These are phyloP conservation scores for Conidiobolus coronatus DNA, from an alignment of 371 early-diverging fungal genomes.

Conservation along the genomic window DNA sequence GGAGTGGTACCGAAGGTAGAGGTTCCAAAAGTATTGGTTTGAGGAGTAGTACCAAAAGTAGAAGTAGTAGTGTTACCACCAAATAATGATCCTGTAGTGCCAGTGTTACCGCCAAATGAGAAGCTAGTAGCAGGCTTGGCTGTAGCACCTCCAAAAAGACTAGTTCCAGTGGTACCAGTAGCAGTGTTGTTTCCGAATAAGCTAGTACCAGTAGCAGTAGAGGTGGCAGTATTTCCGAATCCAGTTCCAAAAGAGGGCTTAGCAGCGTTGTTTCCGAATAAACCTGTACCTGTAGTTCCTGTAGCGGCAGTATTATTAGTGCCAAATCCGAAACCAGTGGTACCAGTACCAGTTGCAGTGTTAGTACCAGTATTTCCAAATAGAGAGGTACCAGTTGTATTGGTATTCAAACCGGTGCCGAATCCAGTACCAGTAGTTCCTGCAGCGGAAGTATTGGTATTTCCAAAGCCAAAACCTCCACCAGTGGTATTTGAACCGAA, in stretches of 20 bases:
- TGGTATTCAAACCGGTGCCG: conserved; percentile 6
- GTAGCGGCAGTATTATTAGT: not conserved
- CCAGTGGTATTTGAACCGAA: not conserved
- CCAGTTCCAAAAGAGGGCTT: conserved; percentile 11
- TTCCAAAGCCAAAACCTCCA: not conserved
- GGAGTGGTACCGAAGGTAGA: conserved; percentile 5
- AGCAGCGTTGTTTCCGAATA: conserved; percentile 10
- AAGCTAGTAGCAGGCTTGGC: conserved; percentile 4
- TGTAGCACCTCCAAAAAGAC: not conserved
- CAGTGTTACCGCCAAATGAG: not conserved
- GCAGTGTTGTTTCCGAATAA: conserved; percentile 8
- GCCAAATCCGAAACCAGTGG: not conserved
- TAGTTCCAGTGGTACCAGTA: conserved; percentile 7
- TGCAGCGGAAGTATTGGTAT: not conserved
- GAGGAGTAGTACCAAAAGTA: not conserved
- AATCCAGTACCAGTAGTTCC: conserved; percentile 3
- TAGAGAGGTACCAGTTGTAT: conserved; percentile 3
- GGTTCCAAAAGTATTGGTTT: conserved; percentile 6
- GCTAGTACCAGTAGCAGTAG: conserved; percentile 10
- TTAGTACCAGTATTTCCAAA: conserved; percentile 7
- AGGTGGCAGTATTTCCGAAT: conserved; percentile 6
- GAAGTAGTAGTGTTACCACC: not conserved
- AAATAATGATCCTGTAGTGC: not conserved
- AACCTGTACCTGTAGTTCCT: conserved; percentile 6
- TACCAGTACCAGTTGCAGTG: not conserved